Base-by-base conservation (phyloP, 129 eudicot species). In the Lactuca sativa region DNA sequence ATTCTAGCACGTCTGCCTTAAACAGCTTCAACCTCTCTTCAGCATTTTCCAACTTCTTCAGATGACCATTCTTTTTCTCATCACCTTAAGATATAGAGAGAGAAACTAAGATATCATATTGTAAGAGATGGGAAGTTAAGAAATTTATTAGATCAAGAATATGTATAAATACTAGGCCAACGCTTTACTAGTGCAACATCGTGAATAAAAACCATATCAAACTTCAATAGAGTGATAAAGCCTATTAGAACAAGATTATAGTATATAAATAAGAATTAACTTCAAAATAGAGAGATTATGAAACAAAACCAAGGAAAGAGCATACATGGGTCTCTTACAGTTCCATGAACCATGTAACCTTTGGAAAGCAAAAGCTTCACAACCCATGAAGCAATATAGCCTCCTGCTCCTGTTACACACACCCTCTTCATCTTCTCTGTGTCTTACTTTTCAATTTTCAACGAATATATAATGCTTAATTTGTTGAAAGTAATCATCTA, bases 321-420 rank as follows among this genome's bases (percentile, higher is more conserved):
- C 72, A 33, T 74, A 80, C 84, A 62, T 54, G 80, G 84, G 60
- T 80, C 80, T 71, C 84, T 64, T 55, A 75, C 77, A 56, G 80
- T 80, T 48, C 77, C 84, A 74, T 80, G 84, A 12, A 80, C 77
- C 48, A 56, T 63, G 60, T 74, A 80, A 41, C 80, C 84, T 55
- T 74, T 69, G 51, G 84, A 74, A 25, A 80, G 84, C 51, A 80
- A 76, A 74, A 74, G 69, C 77, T 74, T 80, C 11, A 80, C 80
- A 54, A 80, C 77, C 84, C 80, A 74, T 52, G 84, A 80, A 67
- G 77, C 84, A n/a, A 80, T 59, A 63, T 69, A 80, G 60, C 80
- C 84, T 80, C 80, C 80, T 64, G 80, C 84, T 32, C 84, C 80
- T 74, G 84, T 80, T 62, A 79, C 76, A 70, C 83, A 79, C 11